These are phyloP conservation scores for Periglandula ipomoeae DNA, from an alignment of 2,329 filamentous ascomycete species.

Conservation along the genomic window DNA sequence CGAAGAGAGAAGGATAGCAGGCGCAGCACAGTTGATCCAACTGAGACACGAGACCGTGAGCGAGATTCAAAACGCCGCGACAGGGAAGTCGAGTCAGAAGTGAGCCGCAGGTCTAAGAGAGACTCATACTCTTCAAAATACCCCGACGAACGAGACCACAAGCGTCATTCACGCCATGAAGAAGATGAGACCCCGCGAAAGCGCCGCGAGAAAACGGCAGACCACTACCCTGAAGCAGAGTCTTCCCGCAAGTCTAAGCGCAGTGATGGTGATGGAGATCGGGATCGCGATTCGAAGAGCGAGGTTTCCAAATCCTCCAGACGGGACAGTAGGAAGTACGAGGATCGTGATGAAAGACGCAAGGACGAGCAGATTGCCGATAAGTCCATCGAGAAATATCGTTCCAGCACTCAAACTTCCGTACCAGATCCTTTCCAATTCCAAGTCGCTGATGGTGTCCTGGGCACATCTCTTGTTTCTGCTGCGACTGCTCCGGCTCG, in stretches of 20 bases:
- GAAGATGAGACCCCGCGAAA: slow-evolving; percentile 22
- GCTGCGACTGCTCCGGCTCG: slow-evolving; percentile 15
- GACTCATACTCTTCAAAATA: slow-evolving; percentile 21
- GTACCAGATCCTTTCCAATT: slow-evolving; percentile 43
- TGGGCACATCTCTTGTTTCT: background rate
- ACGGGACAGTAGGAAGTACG: slow-evolving; percentile 15
- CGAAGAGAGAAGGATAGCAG: background rate
- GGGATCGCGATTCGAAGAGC: slow-evolving; percentile 20
- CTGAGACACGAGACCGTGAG: slow-evolving; percentile 11
- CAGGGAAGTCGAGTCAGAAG: slow-evolving; percentile 12
- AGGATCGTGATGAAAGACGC: slow-evolving; percentile 19
- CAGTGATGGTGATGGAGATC: slow-evolving; percentile 16
- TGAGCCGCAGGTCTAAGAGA: slow-evolving; percentile 18
- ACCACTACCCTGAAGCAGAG: slow-evolving; percentile 15
- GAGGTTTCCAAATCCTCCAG: slow-evolving; percentile 15
- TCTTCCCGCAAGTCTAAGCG: slow-evolving; percentile 13
- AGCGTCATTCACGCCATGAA: slow-evolving; percentile 22
- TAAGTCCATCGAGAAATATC: slow-evolving; percentile 8
- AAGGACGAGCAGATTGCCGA: slow-evolving; percentile 19
- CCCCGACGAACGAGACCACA: slow-evolving; percentile 20
- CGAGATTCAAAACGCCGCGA: slow-evolving; percentile 15
- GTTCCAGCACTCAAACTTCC: slow-evolving; percentile 11
- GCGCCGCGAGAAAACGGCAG: slow-evolving; percentile 18
- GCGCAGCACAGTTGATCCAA: slow-evolving; percentile 9
- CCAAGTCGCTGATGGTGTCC: slow-evolving; percentile 42